phyloP scores from a whole-genome alignment of 305 asterid genomes.

The Fraxinus ornus region DNA sequence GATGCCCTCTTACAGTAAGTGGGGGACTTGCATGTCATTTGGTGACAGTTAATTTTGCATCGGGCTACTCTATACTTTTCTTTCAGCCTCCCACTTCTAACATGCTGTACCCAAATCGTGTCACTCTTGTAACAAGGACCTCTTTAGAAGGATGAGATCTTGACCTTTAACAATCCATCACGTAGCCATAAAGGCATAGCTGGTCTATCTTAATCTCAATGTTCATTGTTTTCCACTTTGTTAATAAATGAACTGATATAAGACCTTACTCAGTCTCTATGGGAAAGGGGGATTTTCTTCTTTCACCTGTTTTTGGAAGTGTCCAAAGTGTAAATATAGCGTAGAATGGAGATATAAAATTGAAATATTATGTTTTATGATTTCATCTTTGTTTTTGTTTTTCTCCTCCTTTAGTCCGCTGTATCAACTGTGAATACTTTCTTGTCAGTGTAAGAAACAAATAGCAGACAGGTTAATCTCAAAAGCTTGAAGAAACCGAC shows the following conservation, averaged over 20 bases:
- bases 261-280: background rate
- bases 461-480: background rate
- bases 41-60: background rate
- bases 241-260: background rate
- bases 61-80: background rate
- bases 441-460: background rate
- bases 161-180: background rate
- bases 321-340: background rate
- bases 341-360: background rate
- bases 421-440: background rate
- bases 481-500: background rate
- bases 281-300: background rate
- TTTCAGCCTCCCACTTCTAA: background rate
- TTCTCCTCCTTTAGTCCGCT: background rate
- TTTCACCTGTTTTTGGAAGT: background rate
- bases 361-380: background rate
- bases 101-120: background rate
- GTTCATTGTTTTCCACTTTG: background rate
- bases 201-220: background rate
- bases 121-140: background rate
- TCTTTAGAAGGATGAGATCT: background rate
- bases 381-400: background rate
- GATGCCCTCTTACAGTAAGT: conserved; percentile 72
- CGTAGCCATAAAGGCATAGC: background rate
- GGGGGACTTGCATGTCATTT: background rate